A percentile compares a stretch with the other conserved stretches of the same genome.
Evolutionary conservation across 1,284 basidiomycete species (phyloP).

Genomic region (Austroboletus olivaceoglutinosus): DNA sequence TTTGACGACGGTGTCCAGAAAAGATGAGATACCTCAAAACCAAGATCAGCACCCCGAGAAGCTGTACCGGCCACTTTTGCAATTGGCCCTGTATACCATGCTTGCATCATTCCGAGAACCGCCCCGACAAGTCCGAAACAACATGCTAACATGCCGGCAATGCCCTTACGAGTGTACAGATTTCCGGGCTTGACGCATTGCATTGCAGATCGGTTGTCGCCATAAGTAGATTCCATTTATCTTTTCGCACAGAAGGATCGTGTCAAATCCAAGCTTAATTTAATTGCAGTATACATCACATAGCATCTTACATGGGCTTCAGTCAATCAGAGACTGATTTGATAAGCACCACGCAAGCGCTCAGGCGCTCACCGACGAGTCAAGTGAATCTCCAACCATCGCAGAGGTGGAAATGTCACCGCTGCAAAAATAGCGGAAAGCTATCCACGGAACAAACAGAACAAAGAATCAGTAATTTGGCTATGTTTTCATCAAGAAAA

Average conservation of each 20-base stretch:
- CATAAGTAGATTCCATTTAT: no score
- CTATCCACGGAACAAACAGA: conserved; percentile 19
- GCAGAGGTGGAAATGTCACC: conserved; percentile 40
- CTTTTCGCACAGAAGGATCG: no score
- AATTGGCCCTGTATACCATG: neutral
- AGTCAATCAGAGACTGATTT: no score
- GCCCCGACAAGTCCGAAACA: neutral
- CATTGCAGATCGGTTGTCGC: no score
- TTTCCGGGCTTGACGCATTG: no score
- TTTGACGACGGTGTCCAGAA: no score
- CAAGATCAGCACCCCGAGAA: neutral
- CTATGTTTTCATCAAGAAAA: neutral
- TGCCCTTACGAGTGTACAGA: no score
- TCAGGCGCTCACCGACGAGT: conserved; percentile 36
- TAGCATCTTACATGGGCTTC: no score
- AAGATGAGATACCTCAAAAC: neutral
- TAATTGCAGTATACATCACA: no score
- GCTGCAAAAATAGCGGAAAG: conserved; percentile 45
- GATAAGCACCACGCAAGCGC: no score
- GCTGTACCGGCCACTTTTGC: neutral
- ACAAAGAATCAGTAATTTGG: neutral
- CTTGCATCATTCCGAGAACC: neutral
- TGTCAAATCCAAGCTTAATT: no score
- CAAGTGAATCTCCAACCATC: conserved; percentile 45
- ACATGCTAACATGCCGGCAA: no score